Base-by-base conservation (phyloP, 1,139 yeast genomes). In the Zygosaccharomyces sapae region DNA sequence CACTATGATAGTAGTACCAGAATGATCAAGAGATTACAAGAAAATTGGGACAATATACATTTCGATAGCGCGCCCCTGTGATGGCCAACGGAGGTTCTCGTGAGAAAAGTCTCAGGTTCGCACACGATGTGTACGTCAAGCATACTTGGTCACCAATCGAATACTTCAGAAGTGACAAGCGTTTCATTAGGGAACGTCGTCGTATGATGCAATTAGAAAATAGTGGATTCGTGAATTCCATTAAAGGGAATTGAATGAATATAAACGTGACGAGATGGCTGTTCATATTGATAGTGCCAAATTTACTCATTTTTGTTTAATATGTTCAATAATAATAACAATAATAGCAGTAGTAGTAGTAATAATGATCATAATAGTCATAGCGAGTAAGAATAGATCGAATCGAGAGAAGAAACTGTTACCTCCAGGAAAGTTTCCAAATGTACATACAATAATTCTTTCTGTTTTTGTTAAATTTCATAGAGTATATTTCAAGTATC, bases 161-260 rank as follows among this genome's bases (percentile, higher is more conserved):
- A 38, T 62, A 62, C 40, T 52, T 52, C 19, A 51, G 67, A 43
- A 53, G 58, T 29, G 63, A 59, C 40, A 52, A 48, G 37, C 47
- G 19, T 10, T 57, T 59, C 41, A 45, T 54, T 24, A 49, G 45
- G 29, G 54, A 51, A 27, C 54, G 57, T 35, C 50, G 55, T 36
- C 51, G 51, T 37, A 51, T 58, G 54, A 57, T 50, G 56, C 55
- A 51, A 24, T 33, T 50, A 18, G 53, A 54, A 12, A 51, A 55
- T 34, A 41, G 45, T 20, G 49, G 50, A 13, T 58, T 53, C 38
- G 48, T 60, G 9, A 51, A 54, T 2, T 48, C 55, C 7, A 54
- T 62, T 4, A 61, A 63, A 34, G 44, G 25, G 65, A 62, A 45
- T 46, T 64, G n/a, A 64, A 64, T 45, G 57, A 56, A 36, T 64